Conservation (phyloP, 495 filamentous ascomycete genomes). For the Hyaloscypha finlandica region DNA sequence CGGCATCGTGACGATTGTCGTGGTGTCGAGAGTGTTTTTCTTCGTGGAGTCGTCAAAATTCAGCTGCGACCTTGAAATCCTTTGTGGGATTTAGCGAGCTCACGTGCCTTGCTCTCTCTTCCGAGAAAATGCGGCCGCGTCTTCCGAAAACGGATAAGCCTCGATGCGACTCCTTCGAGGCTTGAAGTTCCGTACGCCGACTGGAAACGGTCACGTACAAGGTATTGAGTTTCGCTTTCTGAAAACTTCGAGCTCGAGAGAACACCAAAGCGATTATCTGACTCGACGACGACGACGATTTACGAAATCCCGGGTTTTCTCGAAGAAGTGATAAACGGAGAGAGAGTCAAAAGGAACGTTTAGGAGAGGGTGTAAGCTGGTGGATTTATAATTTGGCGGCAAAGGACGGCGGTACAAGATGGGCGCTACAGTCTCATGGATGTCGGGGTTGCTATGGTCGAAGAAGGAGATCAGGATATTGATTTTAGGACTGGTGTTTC, state of each 20-base stretch:
- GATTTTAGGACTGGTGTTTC: conserved; percentile 86
- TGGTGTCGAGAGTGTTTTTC: conserved; percentile 28
- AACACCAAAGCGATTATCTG: background rate
- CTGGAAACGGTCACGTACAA: no score
- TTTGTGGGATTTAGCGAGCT: background rate
- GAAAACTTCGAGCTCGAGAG: background rate
- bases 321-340: background rate
- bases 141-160: no score
- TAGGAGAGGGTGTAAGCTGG: background rate
- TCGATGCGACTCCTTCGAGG: no score
- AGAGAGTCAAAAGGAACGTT: background rate
- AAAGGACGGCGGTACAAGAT: conserved; percentile 50
- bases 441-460: conserved; percentile 73
- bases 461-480: conserved; percentile 98
- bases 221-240: background rate
- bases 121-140: no score
- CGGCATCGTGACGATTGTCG: conserved; percentile 75
- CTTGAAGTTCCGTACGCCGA: no score
- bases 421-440: conserved; percentile 79
- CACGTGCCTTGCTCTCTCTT: background rate
- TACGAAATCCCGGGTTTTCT: background rate
- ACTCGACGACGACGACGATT: background rate
- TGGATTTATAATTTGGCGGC: conserved; percentile 3
- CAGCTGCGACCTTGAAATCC: background rate
- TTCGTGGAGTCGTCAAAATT: conserved; percentile 19